Evolutionary conservation across 768 basidiomycete species (phyloP).

Genomic region (Mycena galericulata): DNA sequence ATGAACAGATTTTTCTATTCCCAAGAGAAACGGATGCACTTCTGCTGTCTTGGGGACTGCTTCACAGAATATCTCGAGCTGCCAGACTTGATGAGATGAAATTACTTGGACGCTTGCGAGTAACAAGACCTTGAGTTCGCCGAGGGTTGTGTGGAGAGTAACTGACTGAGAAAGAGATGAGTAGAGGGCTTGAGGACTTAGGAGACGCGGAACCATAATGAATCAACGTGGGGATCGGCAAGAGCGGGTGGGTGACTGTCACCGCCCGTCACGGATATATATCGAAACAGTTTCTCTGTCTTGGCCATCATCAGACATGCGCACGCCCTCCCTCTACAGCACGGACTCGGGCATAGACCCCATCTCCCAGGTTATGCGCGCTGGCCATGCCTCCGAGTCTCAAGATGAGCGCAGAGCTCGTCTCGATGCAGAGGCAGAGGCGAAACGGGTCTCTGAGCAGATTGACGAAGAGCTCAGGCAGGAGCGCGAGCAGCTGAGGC

Average conservation of each 20-base stretch:
- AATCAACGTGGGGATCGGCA: background rate
- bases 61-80: slow-evolving; percentile 99
- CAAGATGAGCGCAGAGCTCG: slow-evolving; percentile 71
- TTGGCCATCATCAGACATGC: slow-evolving; percentile 58
- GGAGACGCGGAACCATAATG: slow-evolving; percentile 37
- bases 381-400: slow-evolving; percentile 76
- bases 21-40: slow-evolving; percentile 54
- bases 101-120: background rate
- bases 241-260: background rate
- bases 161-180: slow-evolving; percentile 73
- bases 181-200: slow-evolving; percentile 31
- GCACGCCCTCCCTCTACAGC: slow-evolving; percentile 79
- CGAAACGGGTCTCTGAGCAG: slow-evolving; percentile 79
- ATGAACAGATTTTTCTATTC: slow-evolving; percentile 25
- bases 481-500: slow-evolving; percentile 75
- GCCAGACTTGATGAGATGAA: slow-evolving; percentile 21
- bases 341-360: slow-evolving; percentile 71
- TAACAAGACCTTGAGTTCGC: slow-evolving; percentile 88
- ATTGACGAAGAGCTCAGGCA: slow-evolving; percentile 84
- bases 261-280: background rate
- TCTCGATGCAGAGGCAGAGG: slow-evolving; percentile 76
- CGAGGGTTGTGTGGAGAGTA: slow-evolving; percentile 93
- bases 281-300: slow-evolving; percentile 24
- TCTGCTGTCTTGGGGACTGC: slow-evolving; percentile 96
- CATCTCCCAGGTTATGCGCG: slow-evolving; percentile 66